These are phyloP conservation scores for Populus hybrid DNA, from an alignment of 441 rosid species.

Conservation along the genomic window DNA sequence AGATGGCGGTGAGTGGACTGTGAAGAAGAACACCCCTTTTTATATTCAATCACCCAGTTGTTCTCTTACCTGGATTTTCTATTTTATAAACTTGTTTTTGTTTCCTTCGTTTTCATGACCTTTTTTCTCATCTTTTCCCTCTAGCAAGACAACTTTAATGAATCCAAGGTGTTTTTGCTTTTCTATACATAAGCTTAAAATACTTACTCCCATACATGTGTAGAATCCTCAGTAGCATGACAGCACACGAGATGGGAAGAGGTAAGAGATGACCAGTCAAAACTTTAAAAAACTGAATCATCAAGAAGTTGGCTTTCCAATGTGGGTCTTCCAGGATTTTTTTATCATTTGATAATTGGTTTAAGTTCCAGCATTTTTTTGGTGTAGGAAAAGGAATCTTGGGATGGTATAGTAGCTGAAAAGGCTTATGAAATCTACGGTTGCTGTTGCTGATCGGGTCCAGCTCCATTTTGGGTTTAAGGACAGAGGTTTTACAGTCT, in stretches of 20 bases:
- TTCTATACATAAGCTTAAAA: conserved; percentile 7
- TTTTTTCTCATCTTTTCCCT: not conserved
- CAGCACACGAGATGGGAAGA: conserved; percentile 23
- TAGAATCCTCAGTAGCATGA: conserved; percentile 22
- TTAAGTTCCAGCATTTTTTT: not conserved
- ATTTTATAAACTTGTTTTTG: conserved; percentile 9
- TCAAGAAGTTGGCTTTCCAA: conserved; percentile 22
- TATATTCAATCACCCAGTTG: conserved; percentile 9
- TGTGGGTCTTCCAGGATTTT: conserved; percentile 18
- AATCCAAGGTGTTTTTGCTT: conserved; percentile 39
- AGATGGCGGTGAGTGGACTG: conserved; percentile 34
- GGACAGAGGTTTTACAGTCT: not conserved
- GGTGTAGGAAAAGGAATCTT: conserved; percentile 13
- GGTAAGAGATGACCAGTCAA: conserved; percentile 28
- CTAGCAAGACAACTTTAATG: conserved; percentile 29
- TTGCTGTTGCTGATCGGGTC: conserved; percentile 27
- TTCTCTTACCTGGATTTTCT: conserved; percentile 28
- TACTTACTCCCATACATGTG: conserved; percentile 25
- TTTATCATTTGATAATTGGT: conserved; percentile 9
- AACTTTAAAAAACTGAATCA: not conserved
- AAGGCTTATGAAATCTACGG: conserved; percentile 20
- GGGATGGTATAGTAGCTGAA: not conserved
- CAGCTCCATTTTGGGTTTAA: not conserved
- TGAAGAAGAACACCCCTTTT: conserved; percentile 26
- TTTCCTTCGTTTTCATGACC: conserved; percentile 14